These are phyloP conservation scores for Citrus maxima DNA, from an alignment of 345 rosid genomes.

Conservation along the genomic window DNA sequence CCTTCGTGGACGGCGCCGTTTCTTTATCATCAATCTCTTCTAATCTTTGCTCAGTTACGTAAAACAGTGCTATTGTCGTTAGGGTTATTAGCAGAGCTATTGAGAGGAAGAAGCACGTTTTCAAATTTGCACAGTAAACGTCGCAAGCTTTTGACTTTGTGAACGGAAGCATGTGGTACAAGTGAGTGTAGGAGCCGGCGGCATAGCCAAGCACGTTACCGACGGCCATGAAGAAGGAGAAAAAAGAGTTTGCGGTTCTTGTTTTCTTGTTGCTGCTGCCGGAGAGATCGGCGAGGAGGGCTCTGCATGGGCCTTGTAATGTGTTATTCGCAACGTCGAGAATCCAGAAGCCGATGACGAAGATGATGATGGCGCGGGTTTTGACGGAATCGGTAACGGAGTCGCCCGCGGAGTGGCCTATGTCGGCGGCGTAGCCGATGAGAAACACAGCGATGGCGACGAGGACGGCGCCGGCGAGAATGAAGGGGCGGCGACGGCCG, in stretches of 20 bases:
- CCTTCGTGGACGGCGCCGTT: neutral
- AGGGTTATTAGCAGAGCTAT: slow-evolving; percentile 45
- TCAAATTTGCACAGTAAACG: slow-evolving; percentile 80
- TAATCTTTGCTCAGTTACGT: slow-evolving; percentile 35
- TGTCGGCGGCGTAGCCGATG: slow-evolving; percentile 79
- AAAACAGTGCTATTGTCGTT: slow-evolving; percentile 39
- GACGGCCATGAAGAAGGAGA: slow-evolving; percentile 88
- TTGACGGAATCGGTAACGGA: slow-evolving; percentile 25
- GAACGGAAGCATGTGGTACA: slow-evolving; percentile 61
- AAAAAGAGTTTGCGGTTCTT: slow-evolving; percentile 57
- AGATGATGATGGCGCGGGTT: slow-evolving; percentile 63
- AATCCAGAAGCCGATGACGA: slow-evolving; percentile 80
- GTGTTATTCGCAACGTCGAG: slow-evolving; percentile 92
- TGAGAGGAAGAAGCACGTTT: slow-evolving; percentile 71
- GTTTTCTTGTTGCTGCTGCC: slow-evolving; percentile 49
- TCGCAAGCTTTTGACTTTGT: slow-evolving; percentile 68
- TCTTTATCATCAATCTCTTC: neutral
- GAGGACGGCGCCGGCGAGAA: slow-evolving; percentile 45
- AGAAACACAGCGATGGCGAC: slow-evolving; percentile 67
- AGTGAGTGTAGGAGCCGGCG: slow-evolving; percentile 58
- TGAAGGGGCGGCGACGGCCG: slow-evolving; percentile 92
- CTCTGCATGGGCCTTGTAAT: slow-evolving; percentile 82
- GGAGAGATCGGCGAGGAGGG: slow-evolving; percentile 79
- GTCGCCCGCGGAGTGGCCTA: slow-evolving; percentile 65
- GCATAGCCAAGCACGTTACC: slow-evolving; percentile 85